Evolutionary conservation across 805 yeast species (phyloP).

Genomic region (Candida suzukii): DNA sequence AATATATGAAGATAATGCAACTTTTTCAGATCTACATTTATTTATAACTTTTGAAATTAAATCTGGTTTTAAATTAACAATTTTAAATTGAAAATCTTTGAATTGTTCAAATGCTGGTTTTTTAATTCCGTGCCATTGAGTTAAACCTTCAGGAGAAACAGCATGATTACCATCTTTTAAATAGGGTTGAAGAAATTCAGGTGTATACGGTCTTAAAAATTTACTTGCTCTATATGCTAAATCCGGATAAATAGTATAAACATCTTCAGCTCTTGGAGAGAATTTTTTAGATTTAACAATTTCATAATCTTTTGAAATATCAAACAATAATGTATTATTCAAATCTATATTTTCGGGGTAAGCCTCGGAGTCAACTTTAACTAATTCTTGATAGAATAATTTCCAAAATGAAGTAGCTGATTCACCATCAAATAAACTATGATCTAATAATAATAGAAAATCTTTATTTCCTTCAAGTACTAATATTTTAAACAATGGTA

Average conservation of each 20-base stretch:
- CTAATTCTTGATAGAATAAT: not conserved
- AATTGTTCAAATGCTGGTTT: not conserved
- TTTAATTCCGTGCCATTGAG: not conserved
- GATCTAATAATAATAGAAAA: not conserved
- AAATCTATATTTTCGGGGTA: not conserved
- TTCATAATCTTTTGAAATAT: not conserved
- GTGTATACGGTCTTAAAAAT: not conserved
- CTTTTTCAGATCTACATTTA: not conserved
- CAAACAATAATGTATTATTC: not conserved
- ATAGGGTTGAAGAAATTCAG: not conserved
- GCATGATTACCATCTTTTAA: not conserved
- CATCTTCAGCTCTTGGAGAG: not conserved
- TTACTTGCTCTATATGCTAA: not conserved
- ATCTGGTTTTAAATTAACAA: not conserved
- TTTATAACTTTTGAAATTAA: not conserved
- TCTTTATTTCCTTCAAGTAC: not conserved
- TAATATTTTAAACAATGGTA: not conserved
- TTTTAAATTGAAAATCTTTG: not conserved
- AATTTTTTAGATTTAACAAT: not conserved
- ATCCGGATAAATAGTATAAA: not conserved
- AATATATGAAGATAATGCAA: not conserved
- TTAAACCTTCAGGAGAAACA: not conserved
- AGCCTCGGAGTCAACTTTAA: not conserved
- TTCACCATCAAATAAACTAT: constrained; percentile 1
- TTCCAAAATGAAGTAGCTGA: not conserved